A percentile compares a stretch with the other conserved stretches of the same genome.
Evolutionary conservation across 208 protist genomes (phyloP).

Genomic region (Trypanosoma caninum): DNA sequence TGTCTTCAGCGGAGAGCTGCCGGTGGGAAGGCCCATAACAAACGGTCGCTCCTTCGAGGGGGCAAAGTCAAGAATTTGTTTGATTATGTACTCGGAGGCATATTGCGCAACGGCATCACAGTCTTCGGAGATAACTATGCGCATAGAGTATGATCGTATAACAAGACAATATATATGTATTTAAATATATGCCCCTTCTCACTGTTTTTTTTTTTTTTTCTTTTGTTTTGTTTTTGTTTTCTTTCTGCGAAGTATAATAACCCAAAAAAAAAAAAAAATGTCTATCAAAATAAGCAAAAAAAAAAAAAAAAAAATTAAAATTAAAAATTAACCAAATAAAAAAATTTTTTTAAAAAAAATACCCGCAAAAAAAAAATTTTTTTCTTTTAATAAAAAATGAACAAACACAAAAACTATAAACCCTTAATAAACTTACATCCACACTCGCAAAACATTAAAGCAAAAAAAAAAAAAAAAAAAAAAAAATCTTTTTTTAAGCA

Average conservation of each 20-base stretch:
- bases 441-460: too few relatives aligned
- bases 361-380: not conserved
- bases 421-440: too few relatives aligned
- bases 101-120: slow-evolving; percentile 65
- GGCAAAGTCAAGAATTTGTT: slow-evolving; percentile 82
- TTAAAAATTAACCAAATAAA: not conserved
- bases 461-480: not conserved
- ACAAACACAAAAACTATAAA: too few relatives aligned
- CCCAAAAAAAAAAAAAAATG: slow-evolving; percentile 3
- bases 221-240: not conserved
- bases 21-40: slow-evolving; percentile 93
- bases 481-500: not conserved
- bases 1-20: slow-evolving; percentile 81
- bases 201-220: not conserved
- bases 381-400: too few relatives aligned
- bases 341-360: not conserved
- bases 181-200: not conserved
- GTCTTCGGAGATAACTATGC: slow-evolving; percentile 85
- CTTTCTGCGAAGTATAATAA: slow-evolving; percentile 1
- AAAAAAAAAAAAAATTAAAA: slow-evolving; percentile 3
- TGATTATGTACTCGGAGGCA: slow-evolving; percentile 82
- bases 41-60: slow-evolving; percentile 80
- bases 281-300: not conserved
- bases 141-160: slow-evolving; percentile 57
- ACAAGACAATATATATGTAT: not conserved